A percentile compares a stretch with the other conserved stretches of the same genome.
These are phyloP conservation scores for Amphicarpaea edgeworthii DNA, from an alignment of 306 rosid genomes.

Conservation along the genomic window DNA sequence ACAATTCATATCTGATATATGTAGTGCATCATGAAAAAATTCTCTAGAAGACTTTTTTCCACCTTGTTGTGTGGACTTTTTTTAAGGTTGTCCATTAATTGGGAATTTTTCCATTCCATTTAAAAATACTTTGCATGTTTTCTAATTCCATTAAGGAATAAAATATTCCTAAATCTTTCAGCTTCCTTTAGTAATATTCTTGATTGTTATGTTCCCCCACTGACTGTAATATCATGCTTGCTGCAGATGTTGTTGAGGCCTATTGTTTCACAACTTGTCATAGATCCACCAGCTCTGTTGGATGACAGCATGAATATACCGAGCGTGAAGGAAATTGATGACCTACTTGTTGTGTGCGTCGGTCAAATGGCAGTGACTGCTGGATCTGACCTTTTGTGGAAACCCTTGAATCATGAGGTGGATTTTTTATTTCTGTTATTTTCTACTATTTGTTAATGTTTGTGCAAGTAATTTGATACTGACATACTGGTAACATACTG, in stretches of 20 bases:
- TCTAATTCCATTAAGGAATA: not conserved
- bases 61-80: no score
- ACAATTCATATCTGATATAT: no score
- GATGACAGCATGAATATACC: conserved; percentile 66
- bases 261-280: conserved; percentile 74
- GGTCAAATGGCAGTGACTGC: conserved; percentile 99
- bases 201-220: conserved; percentile 28
- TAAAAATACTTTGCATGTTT: no score
- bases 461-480: not conserved
- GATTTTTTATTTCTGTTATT: conserved; percentile 13
- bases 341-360: conserved; percentile 73
- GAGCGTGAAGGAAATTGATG: conserved; percentile 77
- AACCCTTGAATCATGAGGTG: conserved; percentile 91
- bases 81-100: no score
- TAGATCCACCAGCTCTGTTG: conserved; percentile 73
- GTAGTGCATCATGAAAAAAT: no score
- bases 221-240: conserved; percentile 36
- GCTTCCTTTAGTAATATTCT: conserved; percentile 3
- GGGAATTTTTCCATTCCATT: no score
- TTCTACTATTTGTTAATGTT: not conserved
- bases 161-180: conserved; percentile 5
- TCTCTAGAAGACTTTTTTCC: no score
- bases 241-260: conserved; percentile 86
- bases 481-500: not conserved
- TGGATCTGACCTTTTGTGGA: conserved; percentile 88